Base-by-base conservation (phyloP, 805 yeast genomes). In the Lipomyces anomalus region DNA sequence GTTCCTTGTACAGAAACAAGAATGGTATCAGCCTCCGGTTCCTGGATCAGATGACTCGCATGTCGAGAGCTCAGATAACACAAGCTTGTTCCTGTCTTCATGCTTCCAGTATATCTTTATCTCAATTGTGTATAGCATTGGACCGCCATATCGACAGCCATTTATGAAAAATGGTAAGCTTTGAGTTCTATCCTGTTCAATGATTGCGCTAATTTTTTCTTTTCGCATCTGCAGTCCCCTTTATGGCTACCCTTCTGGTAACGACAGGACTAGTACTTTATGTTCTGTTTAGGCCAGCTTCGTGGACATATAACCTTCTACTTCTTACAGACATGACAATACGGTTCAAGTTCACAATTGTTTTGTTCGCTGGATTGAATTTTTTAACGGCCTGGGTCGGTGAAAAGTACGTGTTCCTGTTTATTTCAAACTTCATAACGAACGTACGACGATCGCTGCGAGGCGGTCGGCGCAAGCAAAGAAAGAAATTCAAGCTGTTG, bases 91-190 rank as follows among this genome's bases (percentile, higher is more conserved):
- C 64, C 74, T 80, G 39, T 79, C 76, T 57, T 76, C 95, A 3
- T 86, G 88, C 59, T 84, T 84, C 69, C 97, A 92, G 68, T 92
- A 92, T 64, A 83, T 94, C 40, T 67, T 87, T 46, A 74, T 80
- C 44, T 96, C 97, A 0, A 67, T 86, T 24, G 77, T 88, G n/a
- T 69, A 92, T 48, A 84, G 95, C 17, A 84, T 78, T 9, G 98
- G 99, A 0, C 89, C 92, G 6, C 99, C 99, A 18, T 92, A 87
- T 64, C 73, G 98, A 46, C 82, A 85, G 59, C 80, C 89, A 1
- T 76, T 82, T 56, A 63, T 67, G 22, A 71, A 78, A 50, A 92
- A 70, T 53, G 22, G 42, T 44, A 22, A 38, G 43, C 42, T 33
- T 41, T 35, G 36, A 6, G 11, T 33, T 6, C 6, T 21, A 9